A percentile compares a stretch with the other conserved stretches of the same genome.
phyloP scores from a whole-genome alignment of 495 filamentous ascomycete species.

The Rostrohypoxylon terebratum region DNA sequence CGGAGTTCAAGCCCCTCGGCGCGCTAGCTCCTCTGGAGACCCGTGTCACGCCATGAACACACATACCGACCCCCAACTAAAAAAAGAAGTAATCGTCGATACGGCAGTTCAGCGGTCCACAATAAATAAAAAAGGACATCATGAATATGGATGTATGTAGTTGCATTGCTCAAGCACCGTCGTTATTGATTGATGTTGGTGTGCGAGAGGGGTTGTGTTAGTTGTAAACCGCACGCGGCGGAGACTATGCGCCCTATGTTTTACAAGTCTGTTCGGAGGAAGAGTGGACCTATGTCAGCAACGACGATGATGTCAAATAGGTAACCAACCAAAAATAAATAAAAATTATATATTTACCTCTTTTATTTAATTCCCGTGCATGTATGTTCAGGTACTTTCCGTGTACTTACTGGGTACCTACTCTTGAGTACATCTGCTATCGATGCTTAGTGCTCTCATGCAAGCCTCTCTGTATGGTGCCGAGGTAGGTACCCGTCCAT shows the following conservation, averaged over 20 bases:
- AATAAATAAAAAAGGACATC: background rate
- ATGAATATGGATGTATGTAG: background rate
- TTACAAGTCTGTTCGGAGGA: constrained; percentile 7
- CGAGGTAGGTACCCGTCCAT: background rate
- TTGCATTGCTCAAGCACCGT: background rate
- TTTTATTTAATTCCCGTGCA: background rate
- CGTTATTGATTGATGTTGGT: background rate
- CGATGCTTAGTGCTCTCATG: no score
- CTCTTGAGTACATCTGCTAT: background rate
- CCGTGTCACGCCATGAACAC: constrained; percentile 22
- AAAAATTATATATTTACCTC: constrained; percentile 3
- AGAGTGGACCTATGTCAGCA: background rate
- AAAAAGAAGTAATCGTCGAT: background rate
- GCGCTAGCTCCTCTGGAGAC: constrained; percentile 61
- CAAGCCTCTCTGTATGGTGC: background rate
- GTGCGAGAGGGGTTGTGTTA: background rate
- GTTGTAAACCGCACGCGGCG: background rate
- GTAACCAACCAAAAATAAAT: constrained; percentile 15
- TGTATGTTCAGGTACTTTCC: background rate
- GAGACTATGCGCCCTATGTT: constrained; percentile 8
- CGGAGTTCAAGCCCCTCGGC: constrained; percentile 63
- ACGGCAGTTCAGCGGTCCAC: background rate
- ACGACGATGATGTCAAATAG: constrained; percentile 2
- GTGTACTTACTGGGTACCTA: background rate
- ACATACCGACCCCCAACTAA: no score